phyloP scores from a whole-genome alignment of 2,329 filamentous ascomycete genomes.

The Colletotrichum sp. region DNA sequence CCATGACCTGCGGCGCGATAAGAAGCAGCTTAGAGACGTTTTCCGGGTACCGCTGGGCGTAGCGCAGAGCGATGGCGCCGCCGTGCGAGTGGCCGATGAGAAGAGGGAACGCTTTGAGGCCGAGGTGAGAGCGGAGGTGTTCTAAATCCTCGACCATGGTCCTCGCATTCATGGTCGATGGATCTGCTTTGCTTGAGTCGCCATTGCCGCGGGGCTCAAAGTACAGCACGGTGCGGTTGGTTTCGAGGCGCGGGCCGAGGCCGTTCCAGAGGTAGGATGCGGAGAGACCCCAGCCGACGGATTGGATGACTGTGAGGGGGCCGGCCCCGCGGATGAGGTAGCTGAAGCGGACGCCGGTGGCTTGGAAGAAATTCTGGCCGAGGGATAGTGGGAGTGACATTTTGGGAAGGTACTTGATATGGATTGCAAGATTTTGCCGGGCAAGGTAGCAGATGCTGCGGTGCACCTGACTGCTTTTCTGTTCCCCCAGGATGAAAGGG shows the following conservation, averaged over 20 bases:
- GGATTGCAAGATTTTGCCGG: neutral
- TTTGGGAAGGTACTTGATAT: neutral
- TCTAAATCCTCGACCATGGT: neutral
- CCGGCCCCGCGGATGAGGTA: neutral
- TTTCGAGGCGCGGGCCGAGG: neutral
- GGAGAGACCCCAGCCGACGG: neutral
- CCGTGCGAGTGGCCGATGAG: neutral
- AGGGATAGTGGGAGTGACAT: neutral
- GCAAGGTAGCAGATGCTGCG: neutral
- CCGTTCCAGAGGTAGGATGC: neutral
- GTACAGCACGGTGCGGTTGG: neutral
- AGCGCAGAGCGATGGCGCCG: neutral
- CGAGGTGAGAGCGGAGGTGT: neutral
- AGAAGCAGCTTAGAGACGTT: neutral
- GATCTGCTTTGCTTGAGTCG: neutral
- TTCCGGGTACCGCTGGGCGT: neutral
- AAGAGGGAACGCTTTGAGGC: neutral
- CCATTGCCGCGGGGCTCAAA: neutral
- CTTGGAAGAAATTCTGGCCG: neutral
- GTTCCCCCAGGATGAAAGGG: no score
- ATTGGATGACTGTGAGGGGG: neutral
- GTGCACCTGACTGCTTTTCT: no score
- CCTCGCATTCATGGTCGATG: neutral
- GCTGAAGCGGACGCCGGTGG: fast-evolving
- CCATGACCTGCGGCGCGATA: neutral